These are phyloP conservation scores for Trypanosoma rangeli DNA, from an alignment of 208 protist species.

Conservation along the genomic window DNA sequence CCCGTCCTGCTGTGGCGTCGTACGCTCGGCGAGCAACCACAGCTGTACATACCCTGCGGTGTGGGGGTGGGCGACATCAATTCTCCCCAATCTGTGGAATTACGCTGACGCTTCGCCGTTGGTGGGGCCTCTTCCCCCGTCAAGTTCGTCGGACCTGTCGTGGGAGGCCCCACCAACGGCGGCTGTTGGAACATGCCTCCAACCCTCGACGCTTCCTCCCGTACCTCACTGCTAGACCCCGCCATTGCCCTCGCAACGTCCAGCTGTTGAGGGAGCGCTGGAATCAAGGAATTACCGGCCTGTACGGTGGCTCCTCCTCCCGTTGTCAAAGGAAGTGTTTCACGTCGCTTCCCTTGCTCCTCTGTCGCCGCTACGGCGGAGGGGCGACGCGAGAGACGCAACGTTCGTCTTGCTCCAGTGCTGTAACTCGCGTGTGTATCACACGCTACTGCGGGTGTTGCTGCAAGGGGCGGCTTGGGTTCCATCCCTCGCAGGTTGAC, in stretches of 20 bases:
- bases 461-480: neutral
- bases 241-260: neutral
- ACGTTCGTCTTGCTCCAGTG: neutral
- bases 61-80: conserved; percentile 40
- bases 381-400: neutral
- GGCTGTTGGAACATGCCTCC: neutral
- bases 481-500: conserved; percentile 2
- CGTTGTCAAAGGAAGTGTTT: too few species aligned
- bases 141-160: neutral
- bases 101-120: conserved; percentile 11
- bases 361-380: neutral
- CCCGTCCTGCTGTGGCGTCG: conserved; percentile 49
- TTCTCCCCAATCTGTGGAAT: conserved; percentile 19
- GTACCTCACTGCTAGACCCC: neutral
- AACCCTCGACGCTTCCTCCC: neutral
- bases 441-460: neutral
- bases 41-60: conserved; percentile 32
- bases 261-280: too few species aligned
- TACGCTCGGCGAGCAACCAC: conserved; percentile 25
- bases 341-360: neutral
- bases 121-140: neutral
- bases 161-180: neutral
- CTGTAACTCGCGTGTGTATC: neutral
- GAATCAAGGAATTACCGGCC: too few species aligned
- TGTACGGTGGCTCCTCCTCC: neutral